A percentile compares a stretch with the other conserved stretches of the same genome.
phyloP scores from a whole-genome alignment of 2,329 filamentous ascomycete species.

The Geosmithia putterillii region DNA sequence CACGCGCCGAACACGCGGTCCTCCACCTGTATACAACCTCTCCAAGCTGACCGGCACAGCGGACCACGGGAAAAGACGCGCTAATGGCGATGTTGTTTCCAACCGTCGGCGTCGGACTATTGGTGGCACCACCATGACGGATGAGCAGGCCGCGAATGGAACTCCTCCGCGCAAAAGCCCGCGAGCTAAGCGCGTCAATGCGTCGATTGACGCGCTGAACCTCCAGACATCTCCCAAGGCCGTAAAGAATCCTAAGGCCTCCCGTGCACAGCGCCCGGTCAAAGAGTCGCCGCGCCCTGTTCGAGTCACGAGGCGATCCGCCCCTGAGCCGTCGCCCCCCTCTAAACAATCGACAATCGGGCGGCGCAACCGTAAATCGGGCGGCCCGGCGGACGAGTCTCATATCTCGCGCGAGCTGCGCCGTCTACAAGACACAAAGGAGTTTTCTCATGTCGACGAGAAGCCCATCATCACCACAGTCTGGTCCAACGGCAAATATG shows the following conservation, averaged over 20 bases:
- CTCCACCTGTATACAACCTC: constrained; percentile 54
- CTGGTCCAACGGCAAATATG: constrained; percentile 54
- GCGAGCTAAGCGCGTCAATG: background rate
- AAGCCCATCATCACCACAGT: constrained; percentile 44
- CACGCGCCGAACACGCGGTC: constrained; percentile 41
- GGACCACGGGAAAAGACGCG: constrained; percentile 43
- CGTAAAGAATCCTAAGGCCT: constrained; percentile 10
- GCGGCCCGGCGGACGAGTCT: constrained; percentile 11
- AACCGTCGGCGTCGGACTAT: constrained; percentile 5
- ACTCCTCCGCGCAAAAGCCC: constrained; percentile 1
- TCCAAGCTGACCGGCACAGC: constrained; percentile 49
- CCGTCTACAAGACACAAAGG: constrained; percentile 49
- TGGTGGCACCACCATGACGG: background rate
- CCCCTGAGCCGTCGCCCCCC: constrained; percentile 8
- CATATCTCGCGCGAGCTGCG: constrained; percentile 44
- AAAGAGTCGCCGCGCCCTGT: constrained; percentile 16
- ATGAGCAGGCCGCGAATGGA: background rate
- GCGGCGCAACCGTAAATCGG: background rate
- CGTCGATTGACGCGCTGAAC: constrained; percentile 30
- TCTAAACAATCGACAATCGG: background rate
- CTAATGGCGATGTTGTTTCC: constrained; percentile 34
- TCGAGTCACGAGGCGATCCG: constrained; percentile 12
- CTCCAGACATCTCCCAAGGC: constrained; percentile 27
- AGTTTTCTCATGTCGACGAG: constrained; percentile 46
- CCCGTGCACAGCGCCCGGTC: constrained; percentile 15